Base-by-base conservation (phyloP, 2,329 filamentous ascomycete genomes). In the Ilyonectria mors-panacis region DNA sequence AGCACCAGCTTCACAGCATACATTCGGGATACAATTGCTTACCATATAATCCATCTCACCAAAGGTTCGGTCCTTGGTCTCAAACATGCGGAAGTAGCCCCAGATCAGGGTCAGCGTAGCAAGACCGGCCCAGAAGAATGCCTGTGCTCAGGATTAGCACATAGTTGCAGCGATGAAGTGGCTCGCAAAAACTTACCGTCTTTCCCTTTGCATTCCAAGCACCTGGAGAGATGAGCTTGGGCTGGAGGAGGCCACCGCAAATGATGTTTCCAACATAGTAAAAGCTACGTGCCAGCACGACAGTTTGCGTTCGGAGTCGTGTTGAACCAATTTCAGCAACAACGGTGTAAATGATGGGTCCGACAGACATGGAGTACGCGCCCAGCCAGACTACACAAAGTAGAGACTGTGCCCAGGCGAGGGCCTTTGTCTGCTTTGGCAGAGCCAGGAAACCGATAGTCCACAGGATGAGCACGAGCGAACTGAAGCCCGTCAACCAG, bases 1-100 rank as follows among this genome's bases (percentile, higher is more conserved):
- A 77, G 69, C 55, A 48, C 23, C 6, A 6, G 17, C 39, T 45
- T 47, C n/a, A 21, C 9, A 35, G 6, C 17, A 7, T 17, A 7
- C 12, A 19, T 21, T 19, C n/a, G 17, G 1, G 12, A 13, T 9
- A 28, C 15, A 10, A 13, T 37, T 15, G 35, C 74, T 65, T 67
- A 79, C 78, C 81, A 83, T 81, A 66, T 81, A 76, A 59, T 85
- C 83, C 77, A 85, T 74, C 71, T 85, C 83, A 57, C 81, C 82
- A 70, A 82, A 84, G 3, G 83, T 85, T 39, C 82, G 80, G 59
- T 77, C 81, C 76, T 83, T 84, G 55, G 82, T 83, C 77, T 85
- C 83, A 26, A 83, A 81, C 62, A 84, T 70, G 21, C 82, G 79
- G 74, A 84, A 84, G 68, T 78, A 84, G 8, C 80, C 81, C 81